Percentiles rank a stretch among this genome's conserved stretches.
Evolutionary conservation across 1,139 yeast genomes (phyloP).

Genomic region (Taphrina sp.): DNA sequence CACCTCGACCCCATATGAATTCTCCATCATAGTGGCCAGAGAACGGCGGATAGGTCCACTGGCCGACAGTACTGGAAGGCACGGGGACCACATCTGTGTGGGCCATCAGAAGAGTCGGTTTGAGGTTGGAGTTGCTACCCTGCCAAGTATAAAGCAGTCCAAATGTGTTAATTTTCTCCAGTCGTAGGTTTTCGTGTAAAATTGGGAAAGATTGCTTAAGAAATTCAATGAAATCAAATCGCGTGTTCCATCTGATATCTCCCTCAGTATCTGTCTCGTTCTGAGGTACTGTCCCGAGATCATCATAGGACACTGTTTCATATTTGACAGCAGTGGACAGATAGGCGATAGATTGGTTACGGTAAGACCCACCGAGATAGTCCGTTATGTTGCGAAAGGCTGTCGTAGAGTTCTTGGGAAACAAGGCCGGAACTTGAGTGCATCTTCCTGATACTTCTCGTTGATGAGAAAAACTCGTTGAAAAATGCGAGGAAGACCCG

Average conservation of each 20-base stretch:
- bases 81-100: constrained; percentile 87
- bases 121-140: constrained; percentile 55
- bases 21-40: constrained; percentile 65
- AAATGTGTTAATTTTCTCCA: constrained; percentile 61
- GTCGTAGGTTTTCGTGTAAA: constrained; percentile 52
- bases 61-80: constrained; percentile 54
- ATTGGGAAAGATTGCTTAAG: constrained; percentile 60
- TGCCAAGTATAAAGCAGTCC: constrained; percentile 68
- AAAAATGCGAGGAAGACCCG: too few relatives aligned
- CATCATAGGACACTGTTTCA: constrained; percentile 64
- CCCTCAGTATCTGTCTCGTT: constrained; percentile 38
- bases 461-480: too few relatives aligned
- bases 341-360: constrained; percentile 3
- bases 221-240: constrained; percentile 43
- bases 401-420: constrained; percentile 6
- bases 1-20: constrained; percentile 62
- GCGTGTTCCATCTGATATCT: constrained; percentile 23
- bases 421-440: constrained; percentile 3
- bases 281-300: constrained; percentile 47
- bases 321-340: constrained; percentile 40
- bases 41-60: constrained; percentile 72
- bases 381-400: constrained; percentile 6
- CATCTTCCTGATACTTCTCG: too few relatives aligned
- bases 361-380: constrained; percentile 7
- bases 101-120: constrained; percentile 68